Evolutionary conservation across 2,329 filamentous ascomycete genomes (phyloP), one percentile per base, ranked within the genome.

Genomic region (Xylariaceae sp.): DNA sequence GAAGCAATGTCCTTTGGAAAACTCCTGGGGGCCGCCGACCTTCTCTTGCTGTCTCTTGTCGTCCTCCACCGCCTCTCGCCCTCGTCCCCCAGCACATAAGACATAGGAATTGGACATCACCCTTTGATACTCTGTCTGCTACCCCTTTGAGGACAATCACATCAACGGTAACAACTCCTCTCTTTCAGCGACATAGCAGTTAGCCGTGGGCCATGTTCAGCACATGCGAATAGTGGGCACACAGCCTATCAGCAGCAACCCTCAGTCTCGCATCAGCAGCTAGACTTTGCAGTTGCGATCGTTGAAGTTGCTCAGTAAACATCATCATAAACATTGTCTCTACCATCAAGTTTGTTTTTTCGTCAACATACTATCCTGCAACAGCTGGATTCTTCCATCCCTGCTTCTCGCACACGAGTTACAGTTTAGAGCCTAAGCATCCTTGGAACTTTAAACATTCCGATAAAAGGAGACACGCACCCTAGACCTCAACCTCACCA

Each of bases 31-130:
- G 60, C 57, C 55, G 57, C 63, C 62, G 58, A 56, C 63, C 63
- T 60, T 65, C 62, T 66, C 63, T 64, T 61, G 60, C 64, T 60
- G 60, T 66, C 61, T 64, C 64, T 64, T 60, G 59, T 63, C 63
- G 51, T 58, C 65, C 64, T 66, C 65, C 63, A 64, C 63, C 64
- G 63, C 65, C 57, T 61, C 59, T 62, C 57, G 56, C 59, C 60
- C 58, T 58, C 54, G 50, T 44, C 49, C 42, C 48, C 24, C 50
- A 41, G 23, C 41, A 49, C 43, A 20, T n/a, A 37, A 15, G 20
- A 39, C 21, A 30, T 24, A 5, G 11, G 27, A 24, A 36, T 33
- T 29, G 15, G 29, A 29, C 44, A 11, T 47, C 35, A 24, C 35
- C 33, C 15, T 21, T 16, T n/a, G n/a, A n/a, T n/a, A n/a, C n/a